phyloP scores from a whole-genome alignment of 805 yeast genomes.

The Ogataea polymorpha region DNA sequence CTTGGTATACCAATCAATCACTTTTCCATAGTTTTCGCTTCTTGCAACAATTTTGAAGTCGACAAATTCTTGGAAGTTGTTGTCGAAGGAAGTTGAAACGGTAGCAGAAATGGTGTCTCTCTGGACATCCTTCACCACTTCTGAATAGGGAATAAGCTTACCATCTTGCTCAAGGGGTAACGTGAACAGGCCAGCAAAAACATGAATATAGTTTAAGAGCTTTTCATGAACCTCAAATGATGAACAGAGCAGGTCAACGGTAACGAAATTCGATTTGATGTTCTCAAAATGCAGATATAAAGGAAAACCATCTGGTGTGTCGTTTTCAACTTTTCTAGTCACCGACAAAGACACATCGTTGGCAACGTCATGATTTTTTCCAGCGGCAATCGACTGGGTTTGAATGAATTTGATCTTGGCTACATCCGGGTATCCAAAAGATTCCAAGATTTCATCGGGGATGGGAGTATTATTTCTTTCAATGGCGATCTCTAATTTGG shows the following conservation, averaged over 20 bases:
- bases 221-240: conserved; percentile 49
- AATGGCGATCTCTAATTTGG: conserved; percentile 59
- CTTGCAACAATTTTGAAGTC: conserved; percentile 60
- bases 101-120: conserved; percentile 65
- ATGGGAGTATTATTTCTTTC: conserved; percentile 68
- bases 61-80: conserved; percentile 64
- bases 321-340: conserved; percentile 20
- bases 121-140: conserved; percentile 70
- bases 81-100: conserved; percentile 55
- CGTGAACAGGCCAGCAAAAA: conserved; percentile 65
- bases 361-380: conserved; percentile 38
- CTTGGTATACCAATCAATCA: conserved; percentile 74
- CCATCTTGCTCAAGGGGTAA: conserved; percentile 68
- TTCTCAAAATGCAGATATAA: conserved; percentile 76
- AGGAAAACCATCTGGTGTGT: conserved; percentile 50
- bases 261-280: conserved; percentile 74
- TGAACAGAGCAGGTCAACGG: conserved; percentile 59
- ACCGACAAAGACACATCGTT: conserved; percentile 26
- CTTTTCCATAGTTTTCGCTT: conserved; percentile 56
- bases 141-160: conserved; percentile 57
- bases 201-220: conserved; percentile 61
- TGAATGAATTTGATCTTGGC: conserved; percentile 67
- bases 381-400: conserved; percentile 62
- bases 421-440: conserved; percentile 73
- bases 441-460: conserved; percentile 60